Evolutionary conservation across 441 rosid genomes (phyloP).

Genomic region (Erodium chrysanthum): DNA sequence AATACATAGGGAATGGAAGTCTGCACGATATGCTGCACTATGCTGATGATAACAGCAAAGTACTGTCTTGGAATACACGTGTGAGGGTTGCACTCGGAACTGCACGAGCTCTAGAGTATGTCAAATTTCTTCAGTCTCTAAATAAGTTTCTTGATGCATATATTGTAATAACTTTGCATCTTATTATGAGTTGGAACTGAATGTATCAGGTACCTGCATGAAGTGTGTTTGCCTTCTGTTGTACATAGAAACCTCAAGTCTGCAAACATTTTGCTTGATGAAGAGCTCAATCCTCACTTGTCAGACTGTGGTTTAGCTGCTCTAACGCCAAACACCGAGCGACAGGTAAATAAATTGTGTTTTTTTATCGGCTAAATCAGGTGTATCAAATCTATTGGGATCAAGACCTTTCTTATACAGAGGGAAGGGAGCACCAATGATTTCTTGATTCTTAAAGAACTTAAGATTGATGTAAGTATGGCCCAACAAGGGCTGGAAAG

Average conservation of each 20-base stretch:
- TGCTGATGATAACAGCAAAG: slow-evolving; percentile 55
- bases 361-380: too few species aligned
- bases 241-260: slow-evolving; percentile 84
- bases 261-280: slow-evolving; percentile 72
- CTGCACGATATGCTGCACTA: slow-evolving; percentile 71
- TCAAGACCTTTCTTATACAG: too few species aligned
- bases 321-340: slow-evolving; percentile 33
- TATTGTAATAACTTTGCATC: slow-evolving; percentile 9
- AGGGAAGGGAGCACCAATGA: too few species aligned
- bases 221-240: slow-evolving; percentile 76
- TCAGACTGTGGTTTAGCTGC: slow-evolving; percentile 91
- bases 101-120: slow-evolving; percentile 92
- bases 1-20: slow-evolving; percentile 73
- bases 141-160: background rate
- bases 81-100: slow-evolving; percentile 77
- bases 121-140: slow-evolving; percentile 8
- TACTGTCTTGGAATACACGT: slow-evolving; percentile 76
- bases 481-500: too few species aligned
- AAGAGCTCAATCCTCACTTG: slow-evolving; percentile 55
- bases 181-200: background rate
- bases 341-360: too few species aligned
- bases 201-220: slow-evolving; percentile 66
- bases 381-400: too few species aligned
- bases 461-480: too few species aligned
- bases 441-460: too few species aligned